Evolutionary conservation across 2,329 filamentous ascomycete genomes (phyloP), one percentile per base, ranked within the genome.

Genomic region (Penicillium concentricum): DNA sequence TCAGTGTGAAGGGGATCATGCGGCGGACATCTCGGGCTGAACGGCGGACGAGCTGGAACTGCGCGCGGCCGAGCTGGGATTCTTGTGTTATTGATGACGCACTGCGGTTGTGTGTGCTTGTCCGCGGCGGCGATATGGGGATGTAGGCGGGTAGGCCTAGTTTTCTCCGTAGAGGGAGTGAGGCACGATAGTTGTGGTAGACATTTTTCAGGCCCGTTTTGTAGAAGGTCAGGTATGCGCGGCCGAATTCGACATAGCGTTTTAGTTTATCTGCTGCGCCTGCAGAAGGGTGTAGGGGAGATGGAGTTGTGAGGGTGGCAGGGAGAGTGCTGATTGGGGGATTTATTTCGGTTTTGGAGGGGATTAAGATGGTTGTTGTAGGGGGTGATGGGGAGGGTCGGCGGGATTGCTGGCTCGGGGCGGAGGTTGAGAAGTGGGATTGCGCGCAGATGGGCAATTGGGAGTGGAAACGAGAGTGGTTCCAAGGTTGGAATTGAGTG

Each of bases 191-290:
- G 62, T 96, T 96, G 57, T 79, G 76, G 71, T 85, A 86, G 50
- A 96, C 86, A 66, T 88, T 86, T 69, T 87, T 86, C 32, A 96
- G 76, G 18, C 92, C 93, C 1, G 85, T 82, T 76, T 94, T 96
- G 85, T 97, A 97, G 82, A 97, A 97, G 35, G 75, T 75, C 10
- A 89, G 73, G 74, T 96, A 96, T 50, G 89, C 85, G 71, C 89
- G 88, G 60, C 91, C 93, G 28, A 87, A 76, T 42, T 74, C 73
- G 46, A 74, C 48, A 60, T 68, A 67, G 58, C 71, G 69, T 48
- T 69, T 69, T 9, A 72, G 50, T 56, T 71, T 71, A 24, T 61
- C 64, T n/a, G 54, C 39, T 54, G 83, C 70, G 20, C 77, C 69
- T 28, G 82, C 72, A 8, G 74, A 67, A 20, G 79, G 69, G 2